Base-by-base conservation (phyloP, 1,139 yeast genomes). In the Blastobotrys petasosporus region DNA sequence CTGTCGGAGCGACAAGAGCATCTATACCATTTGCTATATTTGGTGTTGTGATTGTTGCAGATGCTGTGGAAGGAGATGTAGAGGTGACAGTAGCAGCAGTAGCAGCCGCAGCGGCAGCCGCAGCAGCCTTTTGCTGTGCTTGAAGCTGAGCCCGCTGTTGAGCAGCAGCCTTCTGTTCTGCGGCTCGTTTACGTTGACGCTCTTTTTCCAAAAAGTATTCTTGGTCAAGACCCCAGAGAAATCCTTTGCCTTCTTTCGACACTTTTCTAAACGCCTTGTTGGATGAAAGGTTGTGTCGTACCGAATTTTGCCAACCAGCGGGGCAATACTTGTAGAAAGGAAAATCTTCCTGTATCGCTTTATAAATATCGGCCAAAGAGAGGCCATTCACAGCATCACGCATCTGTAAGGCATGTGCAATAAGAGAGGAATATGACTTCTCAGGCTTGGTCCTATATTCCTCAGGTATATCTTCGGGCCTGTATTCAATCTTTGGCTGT, bases 261-360 rank as follows among this genome's bases (percentile, higher is more conserved):
- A 84, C 80, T 56, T 84, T 80, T 49, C 80, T 76, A 68, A 92
- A 92, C 7, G 90, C 80, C 65, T 87, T 87, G 65, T 88, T 88
- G 54, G 87, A 72, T 20, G 90, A 83, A 37, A 92, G 72, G 58
- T 87, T 88, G 66, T 92, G 98, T 41, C 94, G 76, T 12, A 92
- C 94, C 1, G 94, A 79, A 60, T 86, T 82, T 67, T 92, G 98
- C 99, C 99, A 92, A 2, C 97, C 97, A 63, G 88, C 95, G 1
- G 94, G 88, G 60, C 97, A 88, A 66, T 86, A 92, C 60, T 82
- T 78, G 66, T 86, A 92, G 65, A 85, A 92, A 1, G 97, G 98
- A 63, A 85, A 90, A 9, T 84, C 67, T 36, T 86, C 95, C 61
- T 85, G 85, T 44, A 92, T 86, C 1, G 88, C 86, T 46, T 84